These are phyloP conservation scores for Bipolaris cookei DNA, from an alignment of 2,329 filamentous ascomycete genomes.

Conservation along the genomic window DNA sequence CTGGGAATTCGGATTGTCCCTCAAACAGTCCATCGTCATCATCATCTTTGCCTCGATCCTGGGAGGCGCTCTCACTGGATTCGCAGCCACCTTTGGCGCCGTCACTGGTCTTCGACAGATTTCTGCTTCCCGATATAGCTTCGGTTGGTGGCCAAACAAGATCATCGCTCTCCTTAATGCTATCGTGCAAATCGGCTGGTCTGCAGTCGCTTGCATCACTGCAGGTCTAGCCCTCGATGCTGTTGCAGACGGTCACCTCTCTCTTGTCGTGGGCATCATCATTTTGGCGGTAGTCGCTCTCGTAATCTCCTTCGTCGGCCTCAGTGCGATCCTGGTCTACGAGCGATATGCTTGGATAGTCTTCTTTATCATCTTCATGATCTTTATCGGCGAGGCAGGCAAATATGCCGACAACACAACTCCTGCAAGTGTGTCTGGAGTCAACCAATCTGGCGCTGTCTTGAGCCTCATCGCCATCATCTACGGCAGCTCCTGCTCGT, in stretches of 20 bases:
- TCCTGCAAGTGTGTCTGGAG: constrained; percentile 41
- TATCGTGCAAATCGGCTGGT: constrained; percentile 55
- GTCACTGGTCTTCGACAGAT: constrained; percentile 54
- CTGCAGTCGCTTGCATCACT: constrained; percentile 52
- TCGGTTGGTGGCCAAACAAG: constrained; percentile 60
- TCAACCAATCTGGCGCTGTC: constrained; percentile 42
- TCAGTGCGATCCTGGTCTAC: constrained; percentile 55
- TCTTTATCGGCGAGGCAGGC: constrained; percentile 57
- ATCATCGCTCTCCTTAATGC: constrained; percentile 56
- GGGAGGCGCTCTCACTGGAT: constrained; percentile 51
- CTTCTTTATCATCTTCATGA: constrained; percentile 56
- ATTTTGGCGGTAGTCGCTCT: constrained; percentile 50
- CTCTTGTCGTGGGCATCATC: constrained; percentile 53
- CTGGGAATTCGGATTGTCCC: constrained; percentile 55
- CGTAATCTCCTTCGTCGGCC: constrained; percentile 50
- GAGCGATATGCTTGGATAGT: constrained; percentile 59
- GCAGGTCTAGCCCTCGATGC: constrained; percentile 52
- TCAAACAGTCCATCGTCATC: constrained; percentile 53
- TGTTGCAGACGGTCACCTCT: constrained; percentile 52
- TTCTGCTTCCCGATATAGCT: constrained; percentile 54
- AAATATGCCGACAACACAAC: constrained; percentile 51
- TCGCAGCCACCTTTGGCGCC: constrained; percentile 52
- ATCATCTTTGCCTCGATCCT: constrained; percentile 52
- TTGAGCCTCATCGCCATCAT: constrained; percentile 40
- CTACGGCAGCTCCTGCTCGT: constrained; percentile 50